Percentiles rank a stretch among this genome's conserved stretches.
These are phyloP conservation scores for Coniochaeta ligniaria DNA, from an alignment of 2,329 filamentous ascomycete genomes.

Conservation along the genomic window DNA sequence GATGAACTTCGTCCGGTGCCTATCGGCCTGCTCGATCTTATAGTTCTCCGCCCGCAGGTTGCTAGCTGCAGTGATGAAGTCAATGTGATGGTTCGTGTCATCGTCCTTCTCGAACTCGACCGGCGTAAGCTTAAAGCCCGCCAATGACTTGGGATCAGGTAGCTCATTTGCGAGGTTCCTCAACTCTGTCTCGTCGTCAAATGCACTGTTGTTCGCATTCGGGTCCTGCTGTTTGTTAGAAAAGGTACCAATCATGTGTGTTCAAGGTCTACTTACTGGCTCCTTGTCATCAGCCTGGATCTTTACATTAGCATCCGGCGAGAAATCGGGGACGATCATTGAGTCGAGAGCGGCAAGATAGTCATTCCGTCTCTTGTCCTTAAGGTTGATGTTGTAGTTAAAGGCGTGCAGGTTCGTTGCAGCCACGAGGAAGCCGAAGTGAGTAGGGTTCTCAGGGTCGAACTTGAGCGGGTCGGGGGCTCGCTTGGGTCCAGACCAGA, in stretches of 20 bases:
- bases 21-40: slow-evolving; percentile 86
- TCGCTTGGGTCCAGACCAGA: slow-evolving; percentile 98
- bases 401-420: slow-evolving; percentile 91
- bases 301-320: slow-evolving; percentile 82
- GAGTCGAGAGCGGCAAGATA: slow-evolving; percentile 78
- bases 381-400: slow-evolving; percentile 95
- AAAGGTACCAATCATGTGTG: slow-evolving; percentile 4
- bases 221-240: slow-evolving; percentile 54
- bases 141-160: slow-evolving; percentile 71
- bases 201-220: slow-evolving; percentile 55
- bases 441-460: slow-evolving; percentile 73
- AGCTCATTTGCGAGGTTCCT: slow-evolving; percentile 64
- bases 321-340: slow-evolving; percentile 94
- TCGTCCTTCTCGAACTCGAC: slow-evolving; percentile 98
- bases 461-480: slow-evolving; percentile 90
- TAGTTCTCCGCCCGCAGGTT: slow-evolving; percentile 97
- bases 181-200: slow-evolving; percentile 71
- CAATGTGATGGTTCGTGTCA: slow-evolving; percentile 95
- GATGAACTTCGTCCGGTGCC: slow-evolving; percentile 99
- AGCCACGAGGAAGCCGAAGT: slow-evolving; percentile 81
- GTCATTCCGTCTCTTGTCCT: slow-evolving; percentile 59
- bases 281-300: slow-evolving; percentile 96
- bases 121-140: slow-evolving; percentile 81
- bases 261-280: slow-evolving; percentile 47
- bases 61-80: slow-evolving; percentile 96